These are phyloP conservation scores for Fusarium falciforme DNA, from an alignment of 2,329 filamentous ascomycete species.

Conservation along the genomic window DNA sequence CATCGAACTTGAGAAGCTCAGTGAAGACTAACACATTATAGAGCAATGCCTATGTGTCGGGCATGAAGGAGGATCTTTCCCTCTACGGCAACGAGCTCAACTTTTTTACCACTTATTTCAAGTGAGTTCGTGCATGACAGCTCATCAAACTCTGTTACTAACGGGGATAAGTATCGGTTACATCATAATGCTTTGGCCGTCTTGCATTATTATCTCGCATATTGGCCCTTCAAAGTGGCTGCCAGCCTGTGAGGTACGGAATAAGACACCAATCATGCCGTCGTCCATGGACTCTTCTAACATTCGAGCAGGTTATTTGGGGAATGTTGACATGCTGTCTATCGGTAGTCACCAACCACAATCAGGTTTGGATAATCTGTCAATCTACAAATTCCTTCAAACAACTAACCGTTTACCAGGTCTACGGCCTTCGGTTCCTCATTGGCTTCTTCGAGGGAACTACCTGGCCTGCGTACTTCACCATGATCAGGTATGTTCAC, in stretches of 20 bases:
- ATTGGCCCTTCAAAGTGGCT: constrained; percentile 21
- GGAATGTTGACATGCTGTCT: background rate
- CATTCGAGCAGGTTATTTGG: background rate
- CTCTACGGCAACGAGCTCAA: constrained; percentile 17
- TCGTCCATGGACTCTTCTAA: background rate
- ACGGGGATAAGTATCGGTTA: constrained; percentile 9
- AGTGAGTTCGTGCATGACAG: background rate
- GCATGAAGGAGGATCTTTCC: constrained; percentile 17
- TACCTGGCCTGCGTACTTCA: constrained; percentile 21
- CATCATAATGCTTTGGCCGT: constrained; percentile 23
- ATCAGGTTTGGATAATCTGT: background rate
- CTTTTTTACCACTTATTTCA: constrained; percentile 18
- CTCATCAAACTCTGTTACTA: background rate
- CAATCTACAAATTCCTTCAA: background rate
- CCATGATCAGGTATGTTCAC: constrained; percentile 15
- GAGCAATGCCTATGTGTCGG: constrained; percentile 18
- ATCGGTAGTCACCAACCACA: background rate
- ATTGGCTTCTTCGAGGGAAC: constrained; percentile 21
- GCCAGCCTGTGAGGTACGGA: constrained; percentile 6
- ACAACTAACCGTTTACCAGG: background rate
- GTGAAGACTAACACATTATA: background rate
- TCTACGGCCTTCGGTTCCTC: constrained; percentile 15
- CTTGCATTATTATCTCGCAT: constrained; percentile 15
- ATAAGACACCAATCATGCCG: background rate
- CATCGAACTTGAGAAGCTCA: background rate